A percentile compares a stretch with the other conserved stretches of the same genome.
phyloP scores from a whole-genome alignment of 1,139 yeast genomes.

The Dujonia santamariae region DNA sequence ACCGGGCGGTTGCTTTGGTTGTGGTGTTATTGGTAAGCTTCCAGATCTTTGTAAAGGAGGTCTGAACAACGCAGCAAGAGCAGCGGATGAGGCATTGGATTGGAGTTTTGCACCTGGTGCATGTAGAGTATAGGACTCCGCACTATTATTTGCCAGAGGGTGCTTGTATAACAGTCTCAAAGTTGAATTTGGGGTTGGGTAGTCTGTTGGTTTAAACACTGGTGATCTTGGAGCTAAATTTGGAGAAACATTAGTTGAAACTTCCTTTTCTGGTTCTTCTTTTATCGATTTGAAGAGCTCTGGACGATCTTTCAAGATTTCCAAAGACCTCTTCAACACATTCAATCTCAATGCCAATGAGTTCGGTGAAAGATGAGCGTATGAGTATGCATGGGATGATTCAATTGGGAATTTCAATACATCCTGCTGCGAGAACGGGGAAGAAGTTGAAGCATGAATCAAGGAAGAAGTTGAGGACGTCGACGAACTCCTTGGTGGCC shows the following conservation, averaged over 20 bases:
- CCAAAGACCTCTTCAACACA: constrained; percentile 71
- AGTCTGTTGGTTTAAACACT: constrained; percentile 2
- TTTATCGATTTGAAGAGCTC: constrained; percentile 38
- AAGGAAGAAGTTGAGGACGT: constrained; percentile 4
- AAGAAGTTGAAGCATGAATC: not conserved
- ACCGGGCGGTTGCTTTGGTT: no score
- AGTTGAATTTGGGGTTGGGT: constrained; percentile 4
- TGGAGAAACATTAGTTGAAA: no score
- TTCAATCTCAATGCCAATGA: constrained; percentile 73
- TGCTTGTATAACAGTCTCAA: constrained; percentile 10
- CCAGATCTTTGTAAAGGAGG: constrained; percentile 37
- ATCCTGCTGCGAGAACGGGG: no score
- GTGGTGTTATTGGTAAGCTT: constrained; percentile 35
- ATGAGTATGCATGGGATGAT: constrained; percentile 81
- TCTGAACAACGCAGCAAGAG: constrained; percentile 55
- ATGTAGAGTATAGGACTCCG: constrained; percentile 16
- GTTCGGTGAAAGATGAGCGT: constrained; percentile 78
- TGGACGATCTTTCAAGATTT: constrained; percentile 65
- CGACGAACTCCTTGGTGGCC: constrained; percentile 5
- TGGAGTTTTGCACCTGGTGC: constrained; percentile 21
- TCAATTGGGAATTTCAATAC: constrained; percentile 66
- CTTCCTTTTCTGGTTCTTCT: no score
- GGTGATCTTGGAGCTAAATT: constrained; percentile 3
- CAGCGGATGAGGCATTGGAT: constrained; percentile 61
- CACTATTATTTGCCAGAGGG: constrained; percentile 19